Base-by-base conservation (phyloP, 805 yeast species). In the Saccharomyces mikatae region DNA sequence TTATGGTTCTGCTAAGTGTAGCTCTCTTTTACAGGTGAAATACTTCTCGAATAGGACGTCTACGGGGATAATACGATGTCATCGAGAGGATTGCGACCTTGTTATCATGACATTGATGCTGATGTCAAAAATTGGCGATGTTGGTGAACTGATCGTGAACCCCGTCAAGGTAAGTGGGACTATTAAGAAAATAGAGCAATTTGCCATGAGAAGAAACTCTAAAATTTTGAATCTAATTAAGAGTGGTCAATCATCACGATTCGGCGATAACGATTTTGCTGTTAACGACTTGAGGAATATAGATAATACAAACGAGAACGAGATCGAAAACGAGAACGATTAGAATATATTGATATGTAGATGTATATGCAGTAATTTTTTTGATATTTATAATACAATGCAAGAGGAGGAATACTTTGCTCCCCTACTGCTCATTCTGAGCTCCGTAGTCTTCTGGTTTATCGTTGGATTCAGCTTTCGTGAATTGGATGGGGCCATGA, bases 141-240 rank as follows among this genome's bases (percentile, higher is more conserved):
- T 64, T 30, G 70, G 71, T 6, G 69, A 68, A 0, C 79, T 82
- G 4, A 76, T 86, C 10, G 68, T 90, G 14, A 75, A 83, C 53
- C 84, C 87, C 29, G 71, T 79, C 4, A 86, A 85, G 54, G 82
- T 88, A 0, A 84, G 96, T 63, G 98, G 97, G 0, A 89, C 97
- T 0, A 90, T 91, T 31, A 84, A 83, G 65, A 89, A 88, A 64
- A 81, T 95, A 59, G 96, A 91, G 65, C 79, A 82, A 59, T 80
- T 76, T 55, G 85, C 90, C 0, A 81, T 88, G 29, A 76, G 53
- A 74, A 81, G 64, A 74, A 61, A 58, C 52, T 53, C 57, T 24
- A 62, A 60, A 49, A 53, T 64, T 4, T 41, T 62, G 26, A 52
- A 59, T 10, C 48, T 60, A 3, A 49, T 66, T 22, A 53, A 62